A percentile compares a stretch with the other conserved stretches of the same genome.
These are phyloP conservation scores for Chrysanthemum lavandulifolium DNA, from an alignment of 129 eudicot species.

Conservation along the genomic window DNA sequence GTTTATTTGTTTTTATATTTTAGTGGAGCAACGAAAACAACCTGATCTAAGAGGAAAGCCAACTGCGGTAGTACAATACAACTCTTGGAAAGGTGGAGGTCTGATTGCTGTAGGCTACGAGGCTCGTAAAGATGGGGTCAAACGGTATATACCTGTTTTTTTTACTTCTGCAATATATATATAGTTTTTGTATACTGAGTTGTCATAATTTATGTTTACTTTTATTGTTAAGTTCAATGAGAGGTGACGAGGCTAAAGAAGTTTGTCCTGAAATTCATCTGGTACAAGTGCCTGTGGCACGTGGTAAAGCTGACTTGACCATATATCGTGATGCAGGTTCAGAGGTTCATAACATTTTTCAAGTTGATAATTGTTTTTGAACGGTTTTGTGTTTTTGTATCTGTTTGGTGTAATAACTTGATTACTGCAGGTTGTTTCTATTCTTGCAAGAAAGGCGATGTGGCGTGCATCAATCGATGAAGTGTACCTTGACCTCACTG, in stretches of 20 bases:
- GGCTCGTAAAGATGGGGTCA: conserved; percentile 86
- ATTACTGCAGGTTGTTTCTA: conserved; percentile 74
- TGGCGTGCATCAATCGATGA: conserved; percentile 98
- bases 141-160: conserved; percentile 55
- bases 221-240: conserved; percentile 66
- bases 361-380: neutral
- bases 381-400: conserved; percentile 2
- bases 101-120: conserved; percentile 93
- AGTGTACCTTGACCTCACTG: conserved; percentile 93
- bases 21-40: conserved; percentile 87
- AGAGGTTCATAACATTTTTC: conserved; percentile 52
- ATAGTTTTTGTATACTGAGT: neutral
- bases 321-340: conserved; percentile 90
- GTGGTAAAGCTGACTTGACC: conserved; percentile 93
- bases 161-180: conserved; percentile 8
- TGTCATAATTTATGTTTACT: neutral
- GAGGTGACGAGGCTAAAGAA: conserved; percentile 90
- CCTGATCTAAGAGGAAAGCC: conserved; percentile 81
- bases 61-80: conserved; percentile 94
- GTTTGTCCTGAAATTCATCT: conserved; percentile 89
- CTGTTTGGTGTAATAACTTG: conserved; percentile 1
- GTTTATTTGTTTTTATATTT: neutral
- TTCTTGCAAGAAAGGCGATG: conserved; percentile 81
- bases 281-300: conserved; percentile 88
- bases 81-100: conserved; percentile 96